Evolutionary conservation across 164 flowering plant species (phyloP).

Genomic region (Macadamia integrifolia): DNA sequence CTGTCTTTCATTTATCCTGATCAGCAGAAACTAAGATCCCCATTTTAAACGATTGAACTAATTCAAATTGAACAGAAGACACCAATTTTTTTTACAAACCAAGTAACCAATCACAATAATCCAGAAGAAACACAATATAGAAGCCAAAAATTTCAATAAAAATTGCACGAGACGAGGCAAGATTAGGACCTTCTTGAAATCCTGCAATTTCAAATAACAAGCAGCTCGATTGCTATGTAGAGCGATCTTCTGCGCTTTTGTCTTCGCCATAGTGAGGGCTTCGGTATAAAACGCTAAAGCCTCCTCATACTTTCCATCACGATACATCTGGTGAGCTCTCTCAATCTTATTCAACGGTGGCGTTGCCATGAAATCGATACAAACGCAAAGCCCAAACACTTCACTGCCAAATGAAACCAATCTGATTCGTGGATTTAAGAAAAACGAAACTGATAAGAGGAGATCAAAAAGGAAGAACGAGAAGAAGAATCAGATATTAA

Average conservation of each 20-base stretch:
- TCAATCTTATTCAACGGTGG: constrained; percentile 53
- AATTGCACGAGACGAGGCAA: neutral
- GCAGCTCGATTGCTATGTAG: constrained; percentile 96
- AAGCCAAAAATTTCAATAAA: neutral
- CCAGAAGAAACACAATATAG: neutral
- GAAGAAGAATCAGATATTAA: neutral
- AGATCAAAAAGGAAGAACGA: neutral
- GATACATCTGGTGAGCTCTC: constrained; percentile 85
- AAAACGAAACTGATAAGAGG: neutral
- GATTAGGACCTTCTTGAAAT: constrained; percentile 61
- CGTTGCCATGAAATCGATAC: constrained; percentile 4
- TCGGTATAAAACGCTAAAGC: constrained; percentile 78
- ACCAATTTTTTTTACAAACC: neutral
- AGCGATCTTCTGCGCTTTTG: constrained; percentile 76
- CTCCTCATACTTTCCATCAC: constrained; percentile 68
- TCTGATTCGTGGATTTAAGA: neutral
- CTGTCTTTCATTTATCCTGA: no score
- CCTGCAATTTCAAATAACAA: constrained; percentile 71
- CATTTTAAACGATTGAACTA: no score
- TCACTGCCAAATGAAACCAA: neutral
- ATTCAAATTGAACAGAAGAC: neutral
- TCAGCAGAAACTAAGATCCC: no score
- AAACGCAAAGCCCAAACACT: neutral
- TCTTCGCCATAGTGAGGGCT: constrained; percentile 73
- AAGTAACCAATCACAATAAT: neutral